Conservation (phyloP, 306 rosid species). For the Casuarina glauca region DNA sequence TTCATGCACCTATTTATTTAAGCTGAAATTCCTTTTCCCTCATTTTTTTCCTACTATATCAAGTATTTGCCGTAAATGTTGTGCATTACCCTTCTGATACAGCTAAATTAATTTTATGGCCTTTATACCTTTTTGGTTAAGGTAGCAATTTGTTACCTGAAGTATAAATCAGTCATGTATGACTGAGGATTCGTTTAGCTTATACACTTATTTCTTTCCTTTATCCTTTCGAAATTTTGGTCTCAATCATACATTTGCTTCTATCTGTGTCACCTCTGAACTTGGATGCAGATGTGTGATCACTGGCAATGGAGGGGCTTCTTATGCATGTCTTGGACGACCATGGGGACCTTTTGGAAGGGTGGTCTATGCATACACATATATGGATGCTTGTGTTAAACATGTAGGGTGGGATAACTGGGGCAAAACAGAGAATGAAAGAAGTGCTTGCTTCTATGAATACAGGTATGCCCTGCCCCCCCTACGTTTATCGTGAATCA, state of each 20-base stretch:
- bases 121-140: neutral
- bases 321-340: slow-evolving; percentile 68
- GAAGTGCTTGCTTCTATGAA: slow-evolving; percentile 77
- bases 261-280: slow-evolving; percentile 13
- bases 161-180: neutral
- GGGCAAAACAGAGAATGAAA: slow-evolving; percentile 77
- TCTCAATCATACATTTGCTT: slow-evolving; percentile 8
- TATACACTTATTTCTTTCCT: neutral
- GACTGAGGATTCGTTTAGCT: neutral
- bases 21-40: neutral
- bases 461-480: slow-evolving; percentile 46
- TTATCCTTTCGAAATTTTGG: neutral
- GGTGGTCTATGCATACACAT: slow-evolving; percentile 77
- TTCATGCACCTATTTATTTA: neutral
- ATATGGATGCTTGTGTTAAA: slow-evolving; percentile 70
- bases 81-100: neutral
- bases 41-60: neutral
- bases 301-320: slow-evolving; percentile 63
- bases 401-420: slow-evolving; percentile 83
- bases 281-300: slow-evolving; percentile 70
- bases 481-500: too few species aligned
- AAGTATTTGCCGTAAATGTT: neutral
- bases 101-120: neutral
- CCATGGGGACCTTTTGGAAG: slow-evolving; percentile 98
- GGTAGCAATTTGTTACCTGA: neutral